These are phyloP conservation scores for Cephalotrichum gorgonifer DNA, from an alignment of 2,329 filamentous ascomycete genomes.

Conservation along the genomic window DNA sequence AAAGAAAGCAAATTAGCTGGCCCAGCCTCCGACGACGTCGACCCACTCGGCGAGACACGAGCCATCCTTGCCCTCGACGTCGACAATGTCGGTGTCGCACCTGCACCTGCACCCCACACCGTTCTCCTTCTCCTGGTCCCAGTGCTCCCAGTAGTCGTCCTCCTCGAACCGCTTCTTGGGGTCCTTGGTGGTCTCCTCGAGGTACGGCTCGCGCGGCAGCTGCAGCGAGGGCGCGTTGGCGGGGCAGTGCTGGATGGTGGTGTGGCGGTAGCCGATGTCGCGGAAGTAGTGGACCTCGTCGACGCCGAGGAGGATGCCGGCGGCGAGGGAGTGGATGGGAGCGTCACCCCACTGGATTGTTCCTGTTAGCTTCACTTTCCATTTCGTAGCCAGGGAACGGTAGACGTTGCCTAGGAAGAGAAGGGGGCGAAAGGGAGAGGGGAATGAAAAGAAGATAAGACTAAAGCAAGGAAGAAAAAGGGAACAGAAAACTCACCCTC, in stretches of 20 bases:
- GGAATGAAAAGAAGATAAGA: too few relatives aligned
- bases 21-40: conserved; percentile 90
- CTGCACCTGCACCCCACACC: conserved; percentile 93
- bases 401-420: too few relatives aligned
- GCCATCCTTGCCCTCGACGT: conserved; percentile 95
- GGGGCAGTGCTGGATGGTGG: conserved; percentile 96
- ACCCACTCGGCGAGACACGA: conserved; percentile 96
- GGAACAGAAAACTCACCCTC: conserved; percentile 47
- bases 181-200: conserved; percentile 71
- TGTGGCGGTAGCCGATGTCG: conserved; percentile 96
- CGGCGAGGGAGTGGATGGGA: conserved; percentile 93
- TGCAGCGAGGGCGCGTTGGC: conserved; percentile 88
- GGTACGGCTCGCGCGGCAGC: conserved; percentile 66
- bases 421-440: too few relatives aligned
- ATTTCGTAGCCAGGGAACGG: too few relatives aligned
- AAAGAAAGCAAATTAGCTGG: conserved; percentile 27
- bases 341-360: conserved; percentile 89
- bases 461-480: too few relatives aligned
- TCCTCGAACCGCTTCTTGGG: conserved; percentile 81
- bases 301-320: conserved; percentile 72
- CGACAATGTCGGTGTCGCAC: conserved; percentile 94
- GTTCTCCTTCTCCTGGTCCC: conserved; percentile 83
- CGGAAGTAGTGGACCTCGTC: conserved; percentile 96
- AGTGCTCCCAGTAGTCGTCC: conserved; percentile 90
- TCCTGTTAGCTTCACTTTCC: conserved; percentile 13